A percentile compares a stretch with the other conserved stretches of the same genome.
These are phyloP conservation scores for Nannizzia gypsea DNA, from an alignment of 2,329 filamentous ascomycete species.

Conservation along the genomic window DNA sequence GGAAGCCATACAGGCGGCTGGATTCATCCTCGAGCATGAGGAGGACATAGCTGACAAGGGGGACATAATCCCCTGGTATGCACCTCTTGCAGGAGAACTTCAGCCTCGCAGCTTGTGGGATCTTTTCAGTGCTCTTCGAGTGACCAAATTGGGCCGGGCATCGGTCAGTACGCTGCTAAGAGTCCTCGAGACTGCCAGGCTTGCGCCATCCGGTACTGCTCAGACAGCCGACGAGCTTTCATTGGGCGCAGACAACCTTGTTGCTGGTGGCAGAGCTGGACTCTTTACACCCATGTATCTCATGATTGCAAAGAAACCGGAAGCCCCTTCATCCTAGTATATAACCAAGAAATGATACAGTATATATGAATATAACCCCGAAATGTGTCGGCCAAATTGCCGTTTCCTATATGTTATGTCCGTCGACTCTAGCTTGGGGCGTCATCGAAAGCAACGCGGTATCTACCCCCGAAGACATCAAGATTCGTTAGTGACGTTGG, in stretches of 20 bases:
- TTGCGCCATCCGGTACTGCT: neutral
- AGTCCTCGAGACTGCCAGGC: neutral
- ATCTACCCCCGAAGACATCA: neutral
- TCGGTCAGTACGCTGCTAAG: neutral
- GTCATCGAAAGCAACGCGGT: neutral
- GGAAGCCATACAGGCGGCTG: conserved; percentile 70
- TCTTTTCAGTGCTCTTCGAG: neutral
- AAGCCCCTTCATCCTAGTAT: neutral
- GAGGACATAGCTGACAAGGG: conserved; percentile 73
- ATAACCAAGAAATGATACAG: neutral
- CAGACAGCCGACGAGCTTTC: neutral
- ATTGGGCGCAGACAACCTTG: neutral
- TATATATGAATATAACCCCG: neutral
- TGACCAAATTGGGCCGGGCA: neutral
- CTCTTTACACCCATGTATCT: conserved; percentile 1
- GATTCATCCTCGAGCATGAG: conserved; percentile 70
- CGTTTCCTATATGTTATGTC: neutral
- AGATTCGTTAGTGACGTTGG: neutral
- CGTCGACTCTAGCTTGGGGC: neutral
- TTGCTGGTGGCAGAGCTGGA: neutral
- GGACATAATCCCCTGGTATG: conserved; percentile 82
- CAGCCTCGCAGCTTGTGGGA: neutral
- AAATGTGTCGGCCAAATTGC: neutral
- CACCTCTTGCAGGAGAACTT: conserved; percentile 59
- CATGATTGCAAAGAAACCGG: conserved; percentile 5